Evolutionary conservation across 139 green algal species (phyloP).

Genomic region (Zygnema cylindricum): DNA sequence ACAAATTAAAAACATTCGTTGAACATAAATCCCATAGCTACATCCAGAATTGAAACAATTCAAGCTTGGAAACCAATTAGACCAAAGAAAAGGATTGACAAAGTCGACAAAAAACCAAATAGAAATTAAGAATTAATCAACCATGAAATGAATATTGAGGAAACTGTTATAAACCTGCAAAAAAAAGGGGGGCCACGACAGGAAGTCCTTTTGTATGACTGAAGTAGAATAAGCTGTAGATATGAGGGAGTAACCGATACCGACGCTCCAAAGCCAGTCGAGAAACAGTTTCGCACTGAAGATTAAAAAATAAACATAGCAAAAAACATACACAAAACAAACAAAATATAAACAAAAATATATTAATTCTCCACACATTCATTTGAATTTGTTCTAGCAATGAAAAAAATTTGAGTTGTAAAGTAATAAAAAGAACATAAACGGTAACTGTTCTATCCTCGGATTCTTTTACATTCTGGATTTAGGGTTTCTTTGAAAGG

Average conservation of each 20-base stretch:
- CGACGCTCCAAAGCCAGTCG: constrained; percentile 32
- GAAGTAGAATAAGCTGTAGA: constrained; percentile 56
- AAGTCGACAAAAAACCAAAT: not conserved
- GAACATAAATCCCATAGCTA: too few species aligned
- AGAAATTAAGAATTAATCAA: constrained; percentile 4
- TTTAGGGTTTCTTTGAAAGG: constrained; percentile 3
- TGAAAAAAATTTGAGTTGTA: too few species aligned
- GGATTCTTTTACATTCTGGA: too few species aligned
- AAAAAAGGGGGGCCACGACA: constrained; percentile 45
- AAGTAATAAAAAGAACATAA: too few species aligned
- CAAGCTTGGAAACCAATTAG: not conserved
- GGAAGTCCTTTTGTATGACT: constrained; percentile 18
- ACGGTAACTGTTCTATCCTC: too few species aligned
- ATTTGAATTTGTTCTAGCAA: too few species aligned
- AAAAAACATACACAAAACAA: too few species aligned
- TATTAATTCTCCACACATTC: too few species aligned
- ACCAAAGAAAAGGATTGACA: not conserved
- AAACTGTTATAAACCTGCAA: constrained; percentile 58
- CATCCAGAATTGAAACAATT: not conserved
- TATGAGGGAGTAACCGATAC: constrained; percentile 51
- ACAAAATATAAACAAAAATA: too few species aligned
- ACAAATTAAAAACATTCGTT: too few species aligned
- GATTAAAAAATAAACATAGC: not conserved
- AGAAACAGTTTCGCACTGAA: constrained; percentile 35
- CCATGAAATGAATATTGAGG: too few species aligned